phyloP scores from a whole-genome alignment of 2,329 filamentous ascomycete species.

The Aureobasidium namibiae region DNA sequence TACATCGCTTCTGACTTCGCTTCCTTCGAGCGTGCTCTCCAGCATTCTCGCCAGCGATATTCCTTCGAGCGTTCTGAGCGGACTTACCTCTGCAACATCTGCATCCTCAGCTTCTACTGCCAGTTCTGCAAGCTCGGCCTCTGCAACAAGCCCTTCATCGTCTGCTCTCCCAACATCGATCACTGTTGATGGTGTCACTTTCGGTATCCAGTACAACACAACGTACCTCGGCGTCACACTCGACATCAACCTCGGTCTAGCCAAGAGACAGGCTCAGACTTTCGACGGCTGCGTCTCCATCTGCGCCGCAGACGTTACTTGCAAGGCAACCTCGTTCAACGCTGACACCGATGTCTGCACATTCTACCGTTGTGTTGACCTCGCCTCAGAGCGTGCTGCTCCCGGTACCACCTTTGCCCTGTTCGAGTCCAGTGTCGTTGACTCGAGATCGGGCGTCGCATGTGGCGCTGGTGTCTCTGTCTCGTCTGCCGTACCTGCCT shows the following conservation, averaged over 20 bases:
- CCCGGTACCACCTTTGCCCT: neutral
- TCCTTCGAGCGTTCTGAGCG: neutral
- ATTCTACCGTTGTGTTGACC: constrained; percentile 3
- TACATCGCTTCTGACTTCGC: neutral
- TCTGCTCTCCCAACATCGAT: neutral
- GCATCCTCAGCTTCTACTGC: neutral
- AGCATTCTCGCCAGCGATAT: neutral
- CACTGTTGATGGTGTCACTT: neutral
- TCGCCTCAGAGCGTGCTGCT: neutral
- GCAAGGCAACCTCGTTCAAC: constrained; percentile 1
- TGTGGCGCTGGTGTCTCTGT: neutral
- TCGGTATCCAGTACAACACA: neutral
- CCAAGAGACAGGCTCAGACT: neutral
- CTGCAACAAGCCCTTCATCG: neutral
- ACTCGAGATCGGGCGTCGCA: neutral
- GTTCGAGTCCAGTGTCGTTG: neutral
- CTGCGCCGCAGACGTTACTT: neutral
- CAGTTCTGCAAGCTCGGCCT: neutral
- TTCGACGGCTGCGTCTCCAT: neutral
- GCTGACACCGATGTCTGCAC: neutral
- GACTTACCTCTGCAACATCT: neutral
- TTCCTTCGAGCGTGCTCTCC: neutral
- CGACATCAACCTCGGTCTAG: neutral
- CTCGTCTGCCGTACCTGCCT: neutral
- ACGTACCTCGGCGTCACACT: neutral